phyloP scores from a whole-genome alignment of 345 rosid genomes.

The Camelina sativa region DNA sequence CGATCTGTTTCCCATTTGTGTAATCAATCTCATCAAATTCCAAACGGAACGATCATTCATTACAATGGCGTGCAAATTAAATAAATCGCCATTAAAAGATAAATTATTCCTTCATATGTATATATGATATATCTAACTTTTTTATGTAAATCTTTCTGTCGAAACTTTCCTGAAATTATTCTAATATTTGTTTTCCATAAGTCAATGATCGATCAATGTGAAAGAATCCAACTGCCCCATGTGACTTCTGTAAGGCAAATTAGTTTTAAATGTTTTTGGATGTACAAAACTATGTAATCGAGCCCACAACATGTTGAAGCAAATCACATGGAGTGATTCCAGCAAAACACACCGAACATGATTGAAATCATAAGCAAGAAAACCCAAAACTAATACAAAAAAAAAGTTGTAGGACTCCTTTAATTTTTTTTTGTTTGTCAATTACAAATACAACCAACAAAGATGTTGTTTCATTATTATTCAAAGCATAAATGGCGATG shows the following conservation, averaged over 20 bases:
- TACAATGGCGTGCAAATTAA: no score
- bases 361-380: not conserved
- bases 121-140: no score
- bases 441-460: conserved; percentile 21
- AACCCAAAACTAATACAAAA: not conserved
- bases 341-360: conserved; percentile 12
- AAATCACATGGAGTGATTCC: conserved; percentile 33
- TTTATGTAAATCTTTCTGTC: no score
- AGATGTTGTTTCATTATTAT: not conserved
- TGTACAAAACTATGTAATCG: not conserved
- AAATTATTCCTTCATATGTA: not conserved
- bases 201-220: not conserved
- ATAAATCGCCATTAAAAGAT: no score
- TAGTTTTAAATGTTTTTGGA: not conserved
- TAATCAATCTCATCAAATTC: not conserved
- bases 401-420: not conserved
- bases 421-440: not conserved
- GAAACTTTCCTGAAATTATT: no score
- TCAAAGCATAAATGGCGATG: conserved; percentile 3
- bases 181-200: not conserved
- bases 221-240: conserved; percentile 21
- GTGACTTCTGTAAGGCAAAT: conserved; percentile 7
- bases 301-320: conserved; percentile 27
- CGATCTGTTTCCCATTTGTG: no score
- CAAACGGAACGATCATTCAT: not conserved